Base-by-base conservation (phyloP, 768 basidiomycete species). In the Mycena indigotica region DNA sequence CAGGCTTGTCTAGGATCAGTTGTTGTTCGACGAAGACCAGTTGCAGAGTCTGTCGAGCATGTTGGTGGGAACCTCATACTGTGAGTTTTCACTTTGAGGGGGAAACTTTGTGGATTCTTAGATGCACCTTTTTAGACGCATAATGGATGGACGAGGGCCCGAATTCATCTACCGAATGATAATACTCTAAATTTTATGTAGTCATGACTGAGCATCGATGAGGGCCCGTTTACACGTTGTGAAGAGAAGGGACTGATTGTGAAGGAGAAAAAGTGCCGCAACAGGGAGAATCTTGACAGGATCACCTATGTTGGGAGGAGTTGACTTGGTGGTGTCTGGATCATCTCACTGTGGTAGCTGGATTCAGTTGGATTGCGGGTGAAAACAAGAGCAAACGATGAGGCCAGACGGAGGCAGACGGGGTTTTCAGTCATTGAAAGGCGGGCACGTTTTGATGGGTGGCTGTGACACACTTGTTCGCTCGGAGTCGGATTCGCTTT, bases 31-130 rank as follows among this genome's bases (percentile, higher is more conserved):
- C 66, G 93, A 96, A 72, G 93, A 95, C 67, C 93, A 95, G 66
- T 72, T 95, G 49, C 88, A 91, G 69, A 89, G 85, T 64, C 81
- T 96, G 63, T 91, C 91, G 24, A 87, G 88, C 35, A 93, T 95
- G 85, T 78, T 95, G 32, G 90, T 92, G 26, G 93, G 93, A 41
- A 95, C 91, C 48, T 94, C 90, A 16, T 93, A 93, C 68, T 92
- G 89, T 90, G 68, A 76, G 86, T 76, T 8, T 50, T 63, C 54
- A 24, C 26, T 10, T 3, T 16, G 19, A 12, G 26, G 8, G 12
- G 8, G 41, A 45, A 12, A 8, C 41, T n/a, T n/a, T n/a, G 41
- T 44, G 15, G 32, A 29, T 50, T 6, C 44, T 57, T 39, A 59
- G 45, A 56, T 39, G 21, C n/a, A 28, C 38, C 6, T n/a, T n/a